Evolutionary conservation across 2,329 filamentous ascomycete species (phyloP).

Genomic region (Phyllosticta citrichinensis): DNA sequence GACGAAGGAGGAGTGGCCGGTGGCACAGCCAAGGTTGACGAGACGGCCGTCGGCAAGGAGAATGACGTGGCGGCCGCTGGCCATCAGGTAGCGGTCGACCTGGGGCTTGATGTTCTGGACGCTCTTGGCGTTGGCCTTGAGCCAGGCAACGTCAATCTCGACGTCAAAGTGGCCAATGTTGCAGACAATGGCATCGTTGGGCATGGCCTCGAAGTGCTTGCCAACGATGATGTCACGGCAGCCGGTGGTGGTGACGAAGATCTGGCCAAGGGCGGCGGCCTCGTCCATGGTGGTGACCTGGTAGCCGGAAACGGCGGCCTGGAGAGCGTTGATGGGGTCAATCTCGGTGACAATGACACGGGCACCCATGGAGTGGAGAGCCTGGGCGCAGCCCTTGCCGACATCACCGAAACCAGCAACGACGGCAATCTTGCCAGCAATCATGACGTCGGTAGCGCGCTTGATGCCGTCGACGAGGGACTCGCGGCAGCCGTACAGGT

Average conservation of each 20-base stretch:
- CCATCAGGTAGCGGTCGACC: conserved; percentile 95
- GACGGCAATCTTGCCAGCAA: conserved; percentile 96
- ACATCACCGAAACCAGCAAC: conserved; percentile 98
- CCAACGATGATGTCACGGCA: conserved; percentile 96
- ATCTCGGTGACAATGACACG: conserved; percentile 94
- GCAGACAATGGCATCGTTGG: conserved; percentile 97
- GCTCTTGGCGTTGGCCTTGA: conserved; percentile 91
- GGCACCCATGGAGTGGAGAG: conserved; percentile 93
- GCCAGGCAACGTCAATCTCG: conserved; percentile 98
- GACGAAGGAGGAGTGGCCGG: conserved; percentile 98
- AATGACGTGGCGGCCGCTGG: conserved; percentile 92
- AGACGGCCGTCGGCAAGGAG: conserved; percentile 97
- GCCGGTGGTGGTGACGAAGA: conserved; percentile 98
- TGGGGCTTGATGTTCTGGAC: conserved; percentile 99
- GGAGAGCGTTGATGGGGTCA: conserved; percentile 98
- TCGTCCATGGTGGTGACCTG: conserved; percentile 98
- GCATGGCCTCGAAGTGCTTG: conserved; percentile 89
- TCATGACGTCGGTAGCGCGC: conserved; percentile 99
- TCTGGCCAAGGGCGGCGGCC: conserved; percentile 78
- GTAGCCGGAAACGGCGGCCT: conserved; percentile 95
- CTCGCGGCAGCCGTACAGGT: conserved; percentile 98
- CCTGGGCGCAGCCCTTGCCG: conserved; percentile 95
- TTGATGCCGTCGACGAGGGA: conserved; percentile 99
- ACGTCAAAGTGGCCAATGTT: conserved; percentile 99
- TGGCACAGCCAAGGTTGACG: conserved; percentile 98